Percentiles rank a stretch among this genome's conserved stretches.
phyloP scores from a whole-genome alignment of 352 stramenopile genomes.

The Globisporangium megalacanthum region DNA sequence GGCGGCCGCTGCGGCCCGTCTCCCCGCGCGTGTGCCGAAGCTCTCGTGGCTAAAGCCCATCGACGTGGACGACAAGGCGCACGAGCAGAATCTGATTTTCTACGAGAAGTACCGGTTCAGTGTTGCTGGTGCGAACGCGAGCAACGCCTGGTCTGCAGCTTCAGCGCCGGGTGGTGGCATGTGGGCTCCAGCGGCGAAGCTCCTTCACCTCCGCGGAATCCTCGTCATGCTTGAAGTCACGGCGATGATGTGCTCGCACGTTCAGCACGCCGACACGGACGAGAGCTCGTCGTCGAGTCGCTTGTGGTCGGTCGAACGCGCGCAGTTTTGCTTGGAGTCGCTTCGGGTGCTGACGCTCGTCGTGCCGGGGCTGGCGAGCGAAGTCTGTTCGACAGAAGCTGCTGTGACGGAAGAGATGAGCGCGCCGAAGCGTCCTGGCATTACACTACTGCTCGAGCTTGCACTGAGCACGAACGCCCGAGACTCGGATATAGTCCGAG shows the following conservation, averaged over 20 bases:
- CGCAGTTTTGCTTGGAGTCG: conserved; percentile 76
- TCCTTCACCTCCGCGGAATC: conserved; percentile 66
- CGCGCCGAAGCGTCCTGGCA: conserved; percentile 37
- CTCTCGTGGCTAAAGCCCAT: conserved; percentile 70
- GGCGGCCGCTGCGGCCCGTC: conserved; percentile 42
- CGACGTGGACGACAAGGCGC: conserved; percentile 81
- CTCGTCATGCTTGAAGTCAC: conserved; percentile 79
- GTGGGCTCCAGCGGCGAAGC: conserved; percentile 67
- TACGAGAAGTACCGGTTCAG: conserved; percentile 84
- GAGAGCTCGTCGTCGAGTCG: conserved; percentile 46
- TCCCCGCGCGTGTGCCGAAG: conserved; percentile 67
- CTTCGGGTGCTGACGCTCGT: conserved; percentile 72
- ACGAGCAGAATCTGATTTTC: conserved; percentile 79
- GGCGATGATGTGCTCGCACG: conserved; percentile 54
- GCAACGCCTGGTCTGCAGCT: conserved; percentile 51
- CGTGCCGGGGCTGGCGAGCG: conserved; percentile 53
- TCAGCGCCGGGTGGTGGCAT: conserved; percentile 48
- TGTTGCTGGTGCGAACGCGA: conserved; percentile 32
- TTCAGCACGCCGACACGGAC: conserved; percentile 50
- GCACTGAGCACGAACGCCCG: conserved; percentile 64
- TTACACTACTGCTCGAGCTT: conserved; percentile 74
- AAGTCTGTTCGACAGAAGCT: conserved; percentile 77
- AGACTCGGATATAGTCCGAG: conserved; percentile 71
- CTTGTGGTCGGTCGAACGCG: conserved; percentile 72
- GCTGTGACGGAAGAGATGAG: conserved; percentile 32